Percentiles rank a stretch among this genome's conserved stretches.
These are phyloP conservation scores for Sistotremastrum suecicum DNA, from an alignment of 768 basidiomycete species.

Conservation along the genomic window DNA sequence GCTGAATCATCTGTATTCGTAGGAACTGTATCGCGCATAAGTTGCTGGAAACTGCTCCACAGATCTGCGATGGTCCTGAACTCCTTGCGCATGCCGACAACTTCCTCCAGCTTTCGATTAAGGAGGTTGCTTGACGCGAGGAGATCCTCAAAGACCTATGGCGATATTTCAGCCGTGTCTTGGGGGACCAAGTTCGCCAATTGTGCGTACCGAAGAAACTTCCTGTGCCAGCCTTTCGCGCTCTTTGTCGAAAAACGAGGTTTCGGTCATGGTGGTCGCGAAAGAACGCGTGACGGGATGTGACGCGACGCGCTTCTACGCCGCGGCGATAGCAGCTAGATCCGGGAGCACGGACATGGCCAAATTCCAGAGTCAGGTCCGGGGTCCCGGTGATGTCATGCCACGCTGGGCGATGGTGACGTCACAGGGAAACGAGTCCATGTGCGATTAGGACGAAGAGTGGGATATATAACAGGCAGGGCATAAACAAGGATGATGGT, in stretches of 20 bases:
- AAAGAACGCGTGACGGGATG: background rate
- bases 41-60: constrained; percentile 68
- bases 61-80: constrained; percentile 78
- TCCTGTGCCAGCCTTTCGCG: constrained; percentile 61
- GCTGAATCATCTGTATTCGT: constrained; percentile 4
- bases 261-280: constrained; percentile 1
- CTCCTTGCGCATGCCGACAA: constrained; percentile 83
- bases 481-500: too few relatives aligned
- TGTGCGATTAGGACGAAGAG: too few relatives aligned
- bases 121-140: constrained; percentile 72
- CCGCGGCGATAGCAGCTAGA: too few relatives aligned
- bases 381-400: too few relatives aligned
- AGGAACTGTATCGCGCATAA: constrained; percentile 38
- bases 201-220: constrained; percentile 46
- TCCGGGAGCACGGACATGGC: too few relatives aligned
- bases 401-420: too few relatives aligned
- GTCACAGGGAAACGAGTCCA: too few relatives aligned
- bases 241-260: constrained; percentile 64
- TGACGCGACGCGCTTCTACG: background rate
- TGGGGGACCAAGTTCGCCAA: background rate
- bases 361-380: too few relatives aligned
- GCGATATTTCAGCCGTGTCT: background rate
- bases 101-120: constrained; percentile 88
- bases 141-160: constrained; percentile 77
- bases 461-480: too few relatives aligned